Percentiles rank a stretch among this genome's conserved stretches.
Evolutionary conservation across 306 rosid species (phyloP).

Genomic region (Vigna trinervia): DNA sequence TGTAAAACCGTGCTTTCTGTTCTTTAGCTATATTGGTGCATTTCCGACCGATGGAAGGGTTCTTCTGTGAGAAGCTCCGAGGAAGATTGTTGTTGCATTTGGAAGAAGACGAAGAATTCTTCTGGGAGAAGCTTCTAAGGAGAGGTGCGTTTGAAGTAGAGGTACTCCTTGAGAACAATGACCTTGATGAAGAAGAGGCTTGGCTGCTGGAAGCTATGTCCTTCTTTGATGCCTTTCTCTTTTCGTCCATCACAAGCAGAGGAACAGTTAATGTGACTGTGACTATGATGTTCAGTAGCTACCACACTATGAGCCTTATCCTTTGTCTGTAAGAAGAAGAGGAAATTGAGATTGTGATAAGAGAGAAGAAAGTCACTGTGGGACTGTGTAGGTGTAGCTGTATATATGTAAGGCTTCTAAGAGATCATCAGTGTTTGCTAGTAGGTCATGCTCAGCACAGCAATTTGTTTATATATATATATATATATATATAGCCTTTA

Average conservation of each 20-base stretch:
- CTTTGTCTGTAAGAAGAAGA: constrained; percentile 25
- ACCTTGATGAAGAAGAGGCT: constrained; percentile 43
- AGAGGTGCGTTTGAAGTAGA: constrained; percentile 76
- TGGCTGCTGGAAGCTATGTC: constrained; percentile 54
- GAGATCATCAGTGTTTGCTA: constrained; percentile 43
- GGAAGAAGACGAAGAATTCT: constrained; percentile 60
- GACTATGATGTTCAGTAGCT: not conserved
- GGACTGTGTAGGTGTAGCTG: constrained; percentile 22
- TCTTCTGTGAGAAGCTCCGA: constrained; percentile 75
- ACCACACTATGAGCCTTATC: constrained; percentile 14
- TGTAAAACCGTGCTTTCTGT: constrained; percentile 95
- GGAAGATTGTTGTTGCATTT: constrained; percentile 60
- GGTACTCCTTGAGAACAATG: constrained; percentile 71
- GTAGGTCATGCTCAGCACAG: constrained; percentile 27
- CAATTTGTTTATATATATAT: constrained; percentile 23
- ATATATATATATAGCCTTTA: not conserved
- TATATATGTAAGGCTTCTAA: constrained; percentile 30
- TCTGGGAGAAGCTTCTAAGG: constrained; percentile 69
- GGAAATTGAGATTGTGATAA: constrained; percentile 27
- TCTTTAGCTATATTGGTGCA: constrained; percentile 88
- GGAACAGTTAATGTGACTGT: not conserved
- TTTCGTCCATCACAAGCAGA: constrained; percentile 68
- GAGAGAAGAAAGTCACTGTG: constrained; percentile 27
- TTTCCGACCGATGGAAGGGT: constrained; percentile 70
- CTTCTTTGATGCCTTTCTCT: constrained; percentile 74